Evolutionary conservation across 805 yeast species (phyloP), one percentile per base, ranked within the genome.

Genomic region (Candida saitoana): DNA sequence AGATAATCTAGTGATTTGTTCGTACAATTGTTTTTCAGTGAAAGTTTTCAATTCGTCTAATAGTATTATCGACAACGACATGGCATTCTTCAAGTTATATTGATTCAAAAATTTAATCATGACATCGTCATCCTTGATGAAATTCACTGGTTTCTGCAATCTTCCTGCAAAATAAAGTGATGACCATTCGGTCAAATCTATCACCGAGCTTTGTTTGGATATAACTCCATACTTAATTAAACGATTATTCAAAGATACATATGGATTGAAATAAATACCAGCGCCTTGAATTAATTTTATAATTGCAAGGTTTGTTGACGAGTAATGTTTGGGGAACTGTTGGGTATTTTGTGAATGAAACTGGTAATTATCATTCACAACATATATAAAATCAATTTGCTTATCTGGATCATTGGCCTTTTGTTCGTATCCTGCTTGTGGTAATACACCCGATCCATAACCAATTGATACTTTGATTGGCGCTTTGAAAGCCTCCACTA

Each of bases 191-290:
- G 77, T 69, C 19, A 93, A 65, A 63, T 93, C 99, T 29, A 69
- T 69, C 30, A 80, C 62, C 16, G 87, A 63, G 7, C 73, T 73
- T 17, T 77, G 74, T 48, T 77, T 70, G 3, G 87, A 80, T 1
- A 89, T 83, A 9, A 89, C 82, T 11, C 99, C 99, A 57, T 93
- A 93, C 57, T 93, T 93, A 35, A 91, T 77, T 39, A 76, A 59
- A 4, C 51, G 49, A 7, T 50, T 49, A n/a, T 58, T 48, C 41
- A 89, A 71, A 35, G 76, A 71, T 5, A 87, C 88, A 60, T 76
- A 93, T 3, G 99, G 98, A 57, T 93, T 93, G 70, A 87, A 93
- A 60, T 91, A 93, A 3, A 91, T 84, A 5, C 97, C 96, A 0
- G 96, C 93, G 2, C 82, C 66, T 6, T 87, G 73, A 1, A 74